Conservation (phyloP, 2,329 filamentous ascomycete species). For the Nectriaceae sp. region DNA sequence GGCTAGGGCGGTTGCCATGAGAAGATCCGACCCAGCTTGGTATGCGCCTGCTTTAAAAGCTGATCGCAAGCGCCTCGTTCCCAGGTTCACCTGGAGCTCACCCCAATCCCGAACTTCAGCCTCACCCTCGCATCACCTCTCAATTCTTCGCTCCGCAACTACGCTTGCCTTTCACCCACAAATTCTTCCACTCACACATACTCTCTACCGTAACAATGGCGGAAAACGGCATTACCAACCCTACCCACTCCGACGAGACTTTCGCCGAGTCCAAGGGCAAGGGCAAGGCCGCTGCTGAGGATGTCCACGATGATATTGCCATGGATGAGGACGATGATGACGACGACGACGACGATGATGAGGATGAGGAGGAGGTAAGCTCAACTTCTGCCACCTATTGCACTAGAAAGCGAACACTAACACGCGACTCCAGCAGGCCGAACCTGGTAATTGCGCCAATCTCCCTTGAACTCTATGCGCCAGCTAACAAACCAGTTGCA, state of each 20-base stretch:
- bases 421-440: slow-evolving; percentile 26
- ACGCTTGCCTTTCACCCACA: not conserved
- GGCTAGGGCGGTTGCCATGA: slow-evolving; percentile 36
- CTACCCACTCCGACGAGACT: slow-evolving; percentile 40
- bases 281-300: slow-evolving; percentile 69
- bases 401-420: slow-evolving; percentile 22
- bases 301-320: slow-evolving; percentile 56
- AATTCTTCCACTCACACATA: not conserved
- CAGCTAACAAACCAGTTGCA: slow-evolving; percentile 43
- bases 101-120: slow-evolving; percentile 24
- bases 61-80: slow-evolving; percentile 18
- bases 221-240: slow-evolving; percentile 50
- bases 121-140: slow-evolving; percentile 19
- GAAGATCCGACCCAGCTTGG: slow-evolving; percentile 22
- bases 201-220: slow-evolving; percentile 41
- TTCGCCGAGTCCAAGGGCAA: slow-evolving; percentile 75
- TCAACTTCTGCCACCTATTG: not conserved
- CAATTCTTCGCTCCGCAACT: slow-evolving; percentile 14
- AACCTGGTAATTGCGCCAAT: slow-evolving; percentile 29
- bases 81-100: slow-evolving; percentile 26
- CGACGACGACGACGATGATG: slow-evolving; percentile 68
- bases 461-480: slow-evolving; percentile 7
- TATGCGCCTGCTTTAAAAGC: slow-evolving; percentile 31
- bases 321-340: slow-evolving; percentile 79
- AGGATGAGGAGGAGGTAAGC: slow-evolving; percentile 35